Conservation (phyloP, 805 yeast genomes). For the Candida maltosa region DNA sequence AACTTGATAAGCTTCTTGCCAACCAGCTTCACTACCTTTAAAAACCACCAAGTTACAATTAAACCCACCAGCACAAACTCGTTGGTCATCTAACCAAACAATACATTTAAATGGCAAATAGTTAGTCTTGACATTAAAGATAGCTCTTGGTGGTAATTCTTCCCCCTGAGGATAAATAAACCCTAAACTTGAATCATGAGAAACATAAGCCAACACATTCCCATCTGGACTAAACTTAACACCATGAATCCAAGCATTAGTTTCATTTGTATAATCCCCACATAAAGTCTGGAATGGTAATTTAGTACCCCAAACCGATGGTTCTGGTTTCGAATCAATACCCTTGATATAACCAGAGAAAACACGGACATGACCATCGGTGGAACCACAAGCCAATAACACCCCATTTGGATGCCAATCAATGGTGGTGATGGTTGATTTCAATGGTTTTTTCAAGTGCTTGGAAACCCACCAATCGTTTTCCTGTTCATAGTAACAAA, state of each 20-base stretch:
- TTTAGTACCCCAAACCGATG: slow-evolving; percentile 90
- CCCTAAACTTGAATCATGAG: slow-evolving; percentile 84
- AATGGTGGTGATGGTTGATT: slow-evolving; percentile 77
- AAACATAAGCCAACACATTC: slow-evolving; percentile 71
- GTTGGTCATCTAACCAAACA: slow-evolving; percentile 62
- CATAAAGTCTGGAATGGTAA: slow-evolving; percentile 91
- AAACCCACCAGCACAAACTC: slow-evolving; percentile 85
- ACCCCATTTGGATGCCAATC: slow-evolving; percentile 95
- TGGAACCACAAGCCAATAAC: slow-evolving; percentile 83
- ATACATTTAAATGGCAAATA: slow-evolving; percentile 79
- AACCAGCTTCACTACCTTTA: slow-evolving; percentile 58
- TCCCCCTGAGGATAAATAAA: slow-evolving; percentile 77
- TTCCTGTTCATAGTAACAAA: slow-evolving; percentile 92
- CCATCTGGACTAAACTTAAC: slow-evolving; percentile 82
- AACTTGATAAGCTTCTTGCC: slow-evolving; percentile 59
- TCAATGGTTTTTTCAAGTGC: slow-evolving; percentile 93
- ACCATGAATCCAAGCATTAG: slow-evolving; percentile 90
- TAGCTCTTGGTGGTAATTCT: slow-evolving; percentile 57
- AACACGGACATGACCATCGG: slow-evolving; percentile 90
- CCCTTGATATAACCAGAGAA: slow-evolving; percentile 88
- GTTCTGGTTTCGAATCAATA: slow-evolving; percentile 75
- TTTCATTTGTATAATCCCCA: slow-evolving; percentile 68
- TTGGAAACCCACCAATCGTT: slow-evolving; percentile 99
- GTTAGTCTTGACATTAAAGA: slow-evolving; percentile 57
- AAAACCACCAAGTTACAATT: slow-evolving; percentile 88